A percentile compares a stretch with the other conserved stretches of the same genome.
phyloP scores from a whole-genome alignment of 2,329 filamentous ascomycete species.

The Fusarium tuaranense region DNA sequence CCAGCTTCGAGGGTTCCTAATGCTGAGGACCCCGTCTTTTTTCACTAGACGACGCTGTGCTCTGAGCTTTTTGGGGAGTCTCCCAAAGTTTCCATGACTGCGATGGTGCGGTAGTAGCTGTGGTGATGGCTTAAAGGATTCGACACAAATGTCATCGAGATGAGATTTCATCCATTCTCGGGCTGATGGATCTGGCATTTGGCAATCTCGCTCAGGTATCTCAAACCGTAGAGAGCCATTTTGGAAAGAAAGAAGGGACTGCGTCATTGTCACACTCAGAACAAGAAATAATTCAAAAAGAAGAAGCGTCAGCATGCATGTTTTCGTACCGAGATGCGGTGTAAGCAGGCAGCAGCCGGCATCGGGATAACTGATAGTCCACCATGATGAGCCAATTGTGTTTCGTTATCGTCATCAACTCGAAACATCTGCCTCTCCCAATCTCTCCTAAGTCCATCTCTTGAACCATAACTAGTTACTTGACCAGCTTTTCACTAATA shows the following conservation, averaged over 20 bases:
- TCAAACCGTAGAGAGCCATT: background rate
- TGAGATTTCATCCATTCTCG: background rate
- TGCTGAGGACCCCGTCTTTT: background rate
- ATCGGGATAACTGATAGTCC: slow-evolving; percentile 2
- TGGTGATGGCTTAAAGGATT: background rate
- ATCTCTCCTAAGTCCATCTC: background rate
- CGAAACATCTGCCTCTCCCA: background rate
- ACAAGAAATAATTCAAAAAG: background rate
- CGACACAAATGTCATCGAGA: background rate
- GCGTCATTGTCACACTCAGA: background rate
- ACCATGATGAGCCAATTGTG: background rate
- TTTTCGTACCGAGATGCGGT: background rate
- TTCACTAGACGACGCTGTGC: background rate
- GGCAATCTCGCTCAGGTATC: background rate
- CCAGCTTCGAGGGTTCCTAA: background rate
- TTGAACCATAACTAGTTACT: background rate
- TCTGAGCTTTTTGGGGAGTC: background rate
- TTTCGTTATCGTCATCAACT: background rate
- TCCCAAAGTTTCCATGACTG: background rate
- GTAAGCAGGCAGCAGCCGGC: background rate
- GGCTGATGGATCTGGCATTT: background rate
- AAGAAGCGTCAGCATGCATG: background rate
- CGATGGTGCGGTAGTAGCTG: background rate
- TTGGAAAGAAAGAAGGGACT: background rate
- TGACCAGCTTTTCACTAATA: background rate